phyloP scores from a whole-genome alignment of 306 rosid species.

The Castanea sativa region DNA sequence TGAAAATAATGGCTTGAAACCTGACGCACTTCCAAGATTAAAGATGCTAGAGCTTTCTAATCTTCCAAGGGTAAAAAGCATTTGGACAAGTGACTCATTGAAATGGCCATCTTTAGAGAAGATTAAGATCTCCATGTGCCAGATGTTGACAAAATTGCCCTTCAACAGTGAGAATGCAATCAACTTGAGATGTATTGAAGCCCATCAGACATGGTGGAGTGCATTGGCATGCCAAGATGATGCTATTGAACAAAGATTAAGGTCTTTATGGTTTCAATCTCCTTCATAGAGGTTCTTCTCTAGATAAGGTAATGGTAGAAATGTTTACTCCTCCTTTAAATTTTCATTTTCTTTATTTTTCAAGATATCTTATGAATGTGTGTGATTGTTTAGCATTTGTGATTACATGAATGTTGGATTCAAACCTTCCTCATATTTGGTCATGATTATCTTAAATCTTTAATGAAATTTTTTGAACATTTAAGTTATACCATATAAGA shows the following conservation, averaged over 20 bases:
- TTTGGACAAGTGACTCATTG: constrained; percentile 12
- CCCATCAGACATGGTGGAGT: constrained; percentile 24
- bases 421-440: too few species aligned
- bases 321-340: too few species aligned
- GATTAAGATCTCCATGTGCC: constrained; percentile 1
- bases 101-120: constrained; percentile 23
- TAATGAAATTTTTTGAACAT: too few species aligned
- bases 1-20: background rate
- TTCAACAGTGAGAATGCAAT: background rate
- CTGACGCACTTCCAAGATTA: constrained; percentile 13
- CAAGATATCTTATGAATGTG: too few species aligned
- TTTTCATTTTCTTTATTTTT: too few species aligned
- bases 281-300: accelerated
- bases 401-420: too few species aligned
- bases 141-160: constrained; percentile 8
- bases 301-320: background rate
- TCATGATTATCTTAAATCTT: too few species aligned
- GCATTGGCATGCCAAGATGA: constrained; percentile 14
- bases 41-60: constrained; percentile 9
- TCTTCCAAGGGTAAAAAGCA: background rate
- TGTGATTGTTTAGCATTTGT: too few species aligned
- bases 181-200: constrained; percentile 12
- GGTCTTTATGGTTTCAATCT: too few species aligned
- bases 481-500: too few species aligned
- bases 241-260: background rate